A percentile compares a stretch with the other conserved stretches of the same genome.
Evolutionary conservation across 2,329 filamentous ascomycete genomes (phyloP).

Genomic region (Hypoxylon sp.): DNA sequence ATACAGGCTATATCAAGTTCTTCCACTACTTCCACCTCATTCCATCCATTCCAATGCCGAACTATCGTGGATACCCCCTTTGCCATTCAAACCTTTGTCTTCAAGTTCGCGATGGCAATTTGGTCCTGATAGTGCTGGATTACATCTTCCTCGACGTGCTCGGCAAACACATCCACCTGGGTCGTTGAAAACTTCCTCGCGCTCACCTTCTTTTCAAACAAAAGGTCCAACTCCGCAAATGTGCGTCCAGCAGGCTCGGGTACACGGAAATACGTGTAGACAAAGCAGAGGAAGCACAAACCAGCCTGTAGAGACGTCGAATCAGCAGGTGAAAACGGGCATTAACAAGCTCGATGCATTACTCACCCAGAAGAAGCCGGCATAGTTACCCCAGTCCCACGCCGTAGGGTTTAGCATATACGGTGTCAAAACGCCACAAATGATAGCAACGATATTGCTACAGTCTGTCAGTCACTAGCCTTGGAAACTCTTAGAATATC

Average conservation of each 20-base stretch:
- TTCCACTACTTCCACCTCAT: slow-evolving; percentile 7
- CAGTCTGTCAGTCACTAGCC: slow-evolving; percentile 31
- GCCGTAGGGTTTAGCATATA: slow-evolving; percentile 92
- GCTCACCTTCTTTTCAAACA: slow-evolving; percentile 81
- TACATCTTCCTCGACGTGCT: slow-evolving; percentile 63
- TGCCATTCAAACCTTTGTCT: slow-evolving; percentile 42
- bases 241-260: slow-evolving; percentile 85
- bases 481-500: not conserved
- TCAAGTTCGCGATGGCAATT: slow-evolving; percentile 52
- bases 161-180: slow-evolving; percentile 69
- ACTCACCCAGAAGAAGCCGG: slow-evolving; percentile 86
- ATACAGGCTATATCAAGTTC: slow-evolving; percentile 12
- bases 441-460: slow-evolving; percentile 84
- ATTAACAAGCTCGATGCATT: not conserved
- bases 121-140: slow-evolving; percentile 65
- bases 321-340: slow-evolving; percentile 14
- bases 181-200: slow-evolving; percentile 80
- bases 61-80: not conserved
- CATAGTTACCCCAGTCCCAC: slow-evolving; percentile 90
- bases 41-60: not conserved
- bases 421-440: slow-evolving; percentile 85
- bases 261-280: slow-evolving; percentile 85
- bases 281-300: slow-evolving; percentile 83
- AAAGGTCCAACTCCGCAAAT: slow-evolving; percentile 87
- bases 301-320: slow-evolving; percentile 65